Percentiles rank a stretch among this genome's conserved stretches.
These are phyloP conservation scores for Parastagonospora nodorum DNA, from an alignment of 2,329 filamentous ascomycete genomes.

Conservation along the genomic window DNA sequence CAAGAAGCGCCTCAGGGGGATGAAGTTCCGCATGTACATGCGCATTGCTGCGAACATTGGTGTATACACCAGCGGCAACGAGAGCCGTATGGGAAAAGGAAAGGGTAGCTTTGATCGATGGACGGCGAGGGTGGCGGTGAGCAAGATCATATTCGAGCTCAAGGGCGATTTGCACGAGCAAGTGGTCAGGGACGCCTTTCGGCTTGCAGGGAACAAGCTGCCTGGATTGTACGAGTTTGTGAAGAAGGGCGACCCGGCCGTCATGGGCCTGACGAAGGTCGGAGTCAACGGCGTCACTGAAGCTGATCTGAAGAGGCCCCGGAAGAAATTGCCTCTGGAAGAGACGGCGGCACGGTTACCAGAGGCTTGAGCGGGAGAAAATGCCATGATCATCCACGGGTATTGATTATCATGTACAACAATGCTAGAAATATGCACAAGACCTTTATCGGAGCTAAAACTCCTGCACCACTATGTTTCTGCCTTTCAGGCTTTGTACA, in stretches of 20 bases:
- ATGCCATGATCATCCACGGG: background rate
- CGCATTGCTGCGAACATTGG: constrained; percentile 90
- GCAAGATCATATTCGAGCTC: constrained; percentile 89
- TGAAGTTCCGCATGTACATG: constrained; percentile 92
- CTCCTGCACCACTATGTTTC: background rate
- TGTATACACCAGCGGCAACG: constrained; percentile 94
- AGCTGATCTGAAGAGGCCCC: constrained; percentile 80
- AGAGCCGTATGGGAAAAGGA: constrained; percentile 98
- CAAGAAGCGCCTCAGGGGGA: constrained; percentile 81
- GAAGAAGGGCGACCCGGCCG: constrained; percentile 84
- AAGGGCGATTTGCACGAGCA: constrained; percentile 94
- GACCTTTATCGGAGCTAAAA: background rate
- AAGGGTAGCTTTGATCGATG: constrained; percentile 98
- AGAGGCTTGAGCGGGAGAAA: constrained; percentile 37
- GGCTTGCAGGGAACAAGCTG: constrained; percentile 91
- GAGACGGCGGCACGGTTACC: constrained; percentile 70
- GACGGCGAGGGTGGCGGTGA: constrained; percentile 88
- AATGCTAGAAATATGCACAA: constrained; percentile 3
- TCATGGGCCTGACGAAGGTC: constrained; percentile 92
- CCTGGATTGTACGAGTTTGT: constrained; percentile 93
- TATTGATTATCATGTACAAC: constrained; percentile 1
- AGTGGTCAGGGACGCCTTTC: constrained; percentile 89
- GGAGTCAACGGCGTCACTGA: constrained; percentile 74
- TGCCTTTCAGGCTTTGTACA: constrained; percentile 75
- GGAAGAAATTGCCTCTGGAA: constrained; percentile 65